Conservation (phyloP, 768 basidiomycete species). For the Suillus hirtellus region DNA sequence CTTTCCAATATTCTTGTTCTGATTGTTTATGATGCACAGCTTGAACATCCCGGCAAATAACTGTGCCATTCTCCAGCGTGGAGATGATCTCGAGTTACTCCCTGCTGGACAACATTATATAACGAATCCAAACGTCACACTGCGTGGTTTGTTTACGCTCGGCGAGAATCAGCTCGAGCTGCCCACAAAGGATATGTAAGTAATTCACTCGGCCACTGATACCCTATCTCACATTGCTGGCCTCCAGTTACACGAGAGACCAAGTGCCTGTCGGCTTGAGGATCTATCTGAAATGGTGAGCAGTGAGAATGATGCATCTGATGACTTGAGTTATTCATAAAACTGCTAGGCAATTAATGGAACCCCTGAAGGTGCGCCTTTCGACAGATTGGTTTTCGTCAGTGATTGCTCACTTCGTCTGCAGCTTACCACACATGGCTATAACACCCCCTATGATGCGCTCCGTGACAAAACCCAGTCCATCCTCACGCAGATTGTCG, state of each 20-base stretch:
- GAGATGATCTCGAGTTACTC: constrained; percentile 76
- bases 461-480: constrained; percentile 83
- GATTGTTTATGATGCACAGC: constrained; percentile 36
- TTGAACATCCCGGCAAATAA: constrained; percentile 85
- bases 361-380: constrained; percentile 46
- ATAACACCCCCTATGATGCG: constrained; percentile 80
- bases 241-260: constrained; percentile 72
- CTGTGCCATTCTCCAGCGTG: constrained; percentile 81
- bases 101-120: constrained; percentile 84
- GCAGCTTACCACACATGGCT: constrained; percentile 80
- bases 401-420: constrained; percentile 41
- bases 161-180: constrained; percentile 86
- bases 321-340: neutral
- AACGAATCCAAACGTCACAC: constrained; percentile 79
- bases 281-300: constrained; percentile 77
- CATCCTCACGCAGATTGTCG: constrained; percentile 85
- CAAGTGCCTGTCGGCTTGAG: constrained; percentile 85
- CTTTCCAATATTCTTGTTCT: constrained; percentile 9
- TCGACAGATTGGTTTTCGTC: constrained; percentile 18
- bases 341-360: constrained; percentile 44
- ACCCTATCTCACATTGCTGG: constrained; percentile 75
- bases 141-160: constrained; percentile 76
- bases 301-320: constrained; percentile 22
- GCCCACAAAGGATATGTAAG: constrained; percentile 86
- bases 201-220: constrained; percentile 63